A percentile compares a stretch with the other conserved stretches of the same genome.
phyloP scores from a whole-genome alignment of 2,329 filamentous ascomycete genomes.

The Fusarium incarnatum region DNA sequence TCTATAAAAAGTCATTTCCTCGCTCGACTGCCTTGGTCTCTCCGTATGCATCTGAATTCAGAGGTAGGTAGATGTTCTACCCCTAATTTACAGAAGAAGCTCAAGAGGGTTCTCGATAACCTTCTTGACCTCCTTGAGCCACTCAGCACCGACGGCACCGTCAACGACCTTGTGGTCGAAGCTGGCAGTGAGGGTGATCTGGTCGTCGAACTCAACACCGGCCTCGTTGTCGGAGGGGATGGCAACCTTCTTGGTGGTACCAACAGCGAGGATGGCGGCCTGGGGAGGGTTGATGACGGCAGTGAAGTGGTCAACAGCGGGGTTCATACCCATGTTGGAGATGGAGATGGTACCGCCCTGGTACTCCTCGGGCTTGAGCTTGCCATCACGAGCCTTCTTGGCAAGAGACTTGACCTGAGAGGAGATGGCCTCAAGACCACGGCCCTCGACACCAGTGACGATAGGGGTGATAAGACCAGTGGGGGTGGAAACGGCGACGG shows the following conservation, averaged over 20 bases:
- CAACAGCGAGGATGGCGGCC: constrained; percentile 93
- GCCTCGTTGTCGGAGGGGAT: constrained; percentile 86
- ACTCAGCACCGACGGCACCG: constrained; percentile 94
- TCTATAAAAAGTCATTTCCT: constrained; percentile 44
- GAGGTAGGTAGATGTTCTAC: neutral
- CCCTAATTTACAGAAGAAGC: constrained; percentile 78
- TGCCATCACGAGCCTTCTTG: constrained; percentile 94
- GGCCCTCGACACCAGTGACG: constrained; percentile 86
- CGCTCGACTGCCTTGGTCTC: constrained; percentile 20
- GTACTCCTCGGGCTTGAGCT: constrained; percentile 99
- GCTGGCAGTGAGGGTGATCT: constrained; percentile 93
- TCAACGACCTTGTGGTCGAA: constrained; percentile 99
- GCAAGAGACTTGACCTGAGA: constrained; percentile 93
- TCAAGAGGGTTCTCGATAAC: constrained; percentile 97
- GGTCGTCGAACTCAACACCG: constrained; percentile 90
- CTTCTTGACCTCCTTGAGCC: constrained; percentile 97
- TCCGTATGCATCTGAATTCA: constrained; percentile 2
- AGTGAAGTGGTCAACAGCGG: constrained; percentile 94
- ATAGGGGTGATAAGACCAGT: constrained; percentile 97
- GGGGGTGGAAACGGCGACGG: constrained; percentile 93
- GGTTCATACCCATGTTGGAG: constrained; percentile 99
- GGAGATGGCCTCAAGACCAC: constrained; percentile 90
- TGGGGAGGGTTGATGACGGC: constrained; percentile 99
- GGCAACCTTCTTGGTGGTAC: constrained; percentile 95
- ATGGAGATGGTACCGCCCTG: constrained; percentile 99